These are phyloP conservation scores for Mucor mucedo DNA, from an alignment of 371 early-diverging fungal species.

Conservation along the genomic window DNA sequence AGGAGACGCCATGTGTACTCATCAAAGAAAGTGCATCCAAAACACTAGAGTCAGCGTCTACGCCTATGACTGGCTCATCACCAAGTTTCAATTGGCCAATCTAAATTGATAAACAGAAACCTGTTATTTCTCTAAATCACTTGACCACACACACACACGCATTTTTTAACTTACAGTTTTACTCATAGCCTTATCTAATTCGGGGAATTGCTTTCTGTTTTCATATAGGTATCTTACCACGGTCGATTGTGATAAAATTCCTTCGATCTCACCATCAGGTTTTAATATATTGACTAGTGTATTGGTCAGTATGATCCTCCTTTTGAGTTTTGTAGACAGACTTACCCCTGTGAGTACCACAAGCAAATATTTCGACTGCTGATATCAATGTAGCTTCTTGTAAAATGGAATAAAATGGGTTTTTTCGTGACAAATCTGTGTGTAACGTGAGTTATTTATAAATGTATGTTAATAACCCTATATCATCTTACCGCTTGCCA, in stretches of 20 bases:
- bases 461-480: background rate
- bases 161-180: constrained; percentile 42
- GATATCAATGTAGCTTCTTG: constrained; percentile 77
- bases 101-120: constrained; percentile 14
- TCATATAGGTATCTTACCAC: constrained; percentile 69
- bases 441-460: background rate
- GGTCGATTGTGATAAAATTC: constrained; percentile 81
- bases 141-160: background rate
- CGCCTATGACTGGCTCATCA: constrained; percentile 56
- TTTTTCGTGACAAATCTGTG: constrained; percentile 76
- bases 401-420: constrained; percentile 82
- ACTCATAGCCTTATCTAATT: constrained; percentile 36
- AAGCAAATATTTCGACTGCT: constrained; percentile 73
- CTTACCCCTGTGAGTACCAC: constrained; percentile 77
- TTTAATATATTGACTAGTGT: constrained; percentile 62
- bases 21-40: constrained; percentile 61
- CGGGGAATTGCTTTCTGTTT: constrained; percentile 46
- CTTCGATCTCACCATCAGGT: constrained; percentile 48
- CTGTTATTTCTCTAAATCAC: background rate
- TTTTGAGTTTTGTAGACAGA: background rate
- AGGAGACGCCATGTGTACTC: constrained; percentile 67
- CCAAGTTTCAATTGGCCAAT: constrained; percentile 59
- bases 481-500: constrained; percentile 56
- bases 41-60: constrained; percentile 47
- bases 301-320: background rate